phyloP scores from a whole-genome alignment of 768 basidiomycete species.

The Leccinum uliginosum region DNA sequence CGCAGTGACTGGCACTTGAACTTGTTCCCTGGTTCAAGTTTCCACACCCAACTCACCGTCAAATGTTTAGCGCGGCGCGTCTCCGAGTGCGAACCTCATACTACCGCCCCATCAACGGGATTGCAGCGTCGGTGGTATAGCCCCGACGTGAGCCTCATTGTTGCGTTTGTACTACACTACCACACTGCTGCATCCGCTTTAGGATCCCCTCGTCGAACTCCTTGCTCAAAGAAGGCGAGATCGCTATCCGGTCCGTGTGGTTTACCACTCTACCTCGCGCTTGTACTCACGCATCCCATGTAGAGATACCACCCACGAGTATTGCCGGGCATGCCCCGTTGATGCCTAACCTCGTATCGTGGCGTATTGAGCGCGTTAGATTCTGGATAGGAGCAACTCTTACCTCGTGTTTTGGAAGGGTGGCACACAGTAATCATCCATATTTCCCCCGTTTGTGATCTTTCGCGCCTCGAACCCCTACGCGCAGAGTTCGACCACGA shows the following conservation, averaged over 20 bases:
- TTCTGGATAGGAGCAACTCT: conserved; percentile 63
- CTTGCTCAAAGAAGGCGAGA: conserved; percentile 84
- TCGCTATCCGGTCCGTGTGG: conserved; percentile 67
- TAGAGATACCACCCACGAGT: conserved; percentile 75
- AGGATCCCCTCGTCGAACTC: conserved; percentile 85
- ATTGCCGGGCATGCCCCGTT: conserved; percentile 63
- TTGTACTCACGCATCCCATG: conserved; percentile 1
- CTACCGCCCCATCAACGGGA: conserved; percentile 4
- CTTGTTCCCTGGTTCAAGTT: too few species aligned
- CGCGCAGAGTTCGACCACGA: conserved; percentile 65
- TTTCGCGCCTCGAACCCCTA: background rate
- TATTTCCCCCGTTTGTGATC: background rate
- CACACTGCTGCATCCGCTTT: conserved; percentile 1
- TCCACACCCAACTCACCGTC: background rate
- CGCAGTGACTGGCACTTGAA: too few species aligned
- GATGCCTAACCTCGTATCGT: background rate
- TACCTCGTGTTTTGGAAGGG: conserved; percentile 84
- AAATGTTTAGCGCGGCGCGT: conserved; percentile 1
- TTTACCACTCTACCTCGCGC: background rate
- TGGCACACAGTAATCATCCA: conserved; percentile 55
- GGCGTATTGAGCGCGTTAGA: background rate
- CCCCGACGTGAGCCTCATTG: conserved; percentile 13
- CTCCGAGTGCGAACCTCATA: conserved; percentile 3
- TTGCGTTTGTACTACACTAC: background rate
- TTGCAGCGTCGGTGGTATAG: conserved; percentile 15